Conservation (phyloP, 352 stramenopile genomes). For the Blastocystis sp. region DNA sequence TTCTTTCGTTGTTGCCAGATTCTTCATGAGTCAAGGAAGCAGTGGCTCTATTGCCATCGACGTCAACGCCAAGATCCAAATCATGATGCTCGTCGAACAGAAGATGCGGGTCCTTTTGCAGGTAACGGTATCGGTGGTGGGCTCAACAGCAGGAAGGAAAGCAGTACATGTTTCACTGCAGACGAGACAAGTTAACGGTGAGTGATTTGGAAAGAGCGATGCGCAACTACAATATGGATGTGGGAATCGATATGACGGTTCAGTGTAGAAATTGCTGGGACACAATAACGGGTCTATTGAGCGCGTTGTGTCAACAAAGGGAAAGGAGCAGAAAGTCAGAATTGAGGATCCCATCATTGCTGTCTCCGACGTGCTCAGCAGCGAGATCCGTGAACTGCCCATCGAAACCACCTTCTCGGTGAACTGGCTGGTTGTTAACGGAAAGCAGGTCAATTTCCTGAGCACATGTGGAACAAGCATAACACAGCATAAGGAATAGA, state of each 20-base stretch:
- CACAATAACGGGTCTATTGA: constrained; percentile 1
- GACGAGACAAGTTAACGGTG: constrained; percentile 25
- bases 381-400: constrained; percentile 35
- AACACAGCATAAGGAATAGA: background rate
- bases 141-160: constrained; percentile 17
- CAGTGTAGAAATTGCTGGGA: constrained; percentile 34
- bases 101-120: constrained; percentile 8
- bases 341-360: constrained; percentile 20
- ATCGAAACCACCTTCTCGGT: constrained; percentile 29
- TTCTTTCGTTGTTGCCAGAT: no score
- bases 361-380: constrained; percentile 1
- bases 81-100: background rate
- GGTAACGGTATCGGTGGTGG: background rate
- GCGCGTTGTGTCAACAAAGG: background rate
- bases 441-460: constrained; percentile 20
- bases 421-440: constrained; percentile 31
- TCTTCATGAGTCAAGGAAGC: no score
- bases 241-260: background rate
- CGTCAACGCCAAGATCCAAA: background rate
- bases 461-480: background rate
- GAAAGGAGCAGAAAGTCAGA: background rate
- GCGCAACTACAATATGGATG: constrained; percentile 14
- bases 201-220: constrained; percentile 25
- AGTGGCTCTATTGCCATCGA: background rate
- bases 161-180: constrained; percentile 30